Evolutionary conservation across 805 yeast genomes (phyloP), one percentile per base, ranked within the genome.

Genomic region (Suhomyces sp.): DNA sequence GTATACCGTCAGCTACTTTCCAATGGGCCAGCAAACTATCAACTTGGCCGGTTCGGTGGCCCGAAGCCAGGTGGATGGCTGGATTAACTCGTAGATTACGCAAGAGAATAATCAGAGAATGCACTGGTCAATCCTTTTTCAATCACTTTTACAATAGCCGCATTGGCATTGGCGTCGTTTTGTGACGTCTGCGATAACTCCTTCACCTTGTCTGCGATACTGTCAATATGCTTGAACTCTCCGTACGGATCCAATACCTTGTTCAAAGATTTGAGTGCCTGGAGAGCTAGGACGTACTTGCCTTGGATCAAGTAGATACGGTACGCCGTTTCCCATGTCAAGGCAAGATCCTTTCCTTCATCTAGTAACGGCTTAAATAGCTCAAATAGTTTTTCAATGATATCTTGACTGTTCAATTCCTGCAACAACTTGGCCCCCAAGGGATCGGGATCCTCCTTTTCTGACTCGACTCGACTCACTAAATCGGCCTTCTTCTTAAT

Each of bases 401-500:
- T 75, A 15, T 72, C 63, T 31, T 69, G 60, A 2, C 60, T 39
- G 43, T 58, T 59, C 52, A 72, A 59, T 25, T 66, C 68, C 10
- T 59, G 41, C 40, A 73, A 57, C 37, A 77, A 62, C 37, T 71
- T 68, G 24, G 76, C 75, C 31, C 90, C 93, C 55, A 84, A 77
- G 2, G 83, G 78, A 70, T 87, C 92, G 4, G 69, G 66, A 53
- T 84, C 89, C 15, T 77, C 76, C 49, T 71, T 71, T 54, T 64
- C 76, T 43, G 75, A 67, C 58, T 72, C 77, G 25, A 75, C 78
- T 49, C 71, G 68, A 2, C 75, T 69, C 45, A 79, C 75, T 53
- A 86, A 79, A 27, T 78, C 79, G 27, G 81, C 85, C 56, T 77
- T 75, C 57, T 80, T 80, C 65, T 81, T 83, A 45, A 71, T 63